Base-by-base conservation (phyloP, 176 grass and related monocot genomes). In the Hyparrhenia diplandra region DNA sequence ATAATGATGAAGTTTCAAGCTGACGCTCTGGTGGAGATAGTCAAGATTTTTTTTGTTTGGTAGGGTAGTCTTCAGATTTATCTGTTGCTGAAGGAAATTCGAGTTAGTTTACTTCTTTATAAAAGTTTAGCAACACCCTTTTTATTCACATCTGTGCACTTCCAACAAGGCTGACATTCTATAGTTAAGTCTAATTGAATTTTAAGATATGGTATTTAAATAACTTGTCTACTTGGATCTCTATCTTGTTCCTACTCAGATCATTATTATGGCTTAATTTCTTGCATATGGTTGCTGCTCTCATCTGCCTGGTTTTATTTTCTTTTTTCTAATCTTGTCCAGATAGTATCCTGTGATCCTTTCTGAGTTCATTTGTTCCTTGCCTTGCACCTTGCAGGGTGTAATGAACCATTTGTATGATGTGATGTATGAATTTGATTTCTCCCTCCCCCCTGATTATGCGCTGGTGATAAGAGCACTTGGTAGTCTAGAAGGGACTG, bases 391-490 rank as follows among this genome's bases (percentile, higher is more conserved):
- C n/a, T n/a, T 65, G 51, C 67, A 98, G 95, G 95, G 95, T 2
- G 84, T 98, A 87, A 93, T 98, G 90, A 87, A 25, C 71, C 89
- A 94, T 61, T 80, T 98, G 29, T 98, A 98, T 75, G 92, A 94
- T 81, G 32, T 93, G 25, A 98, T 98, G 95, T 98, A 98, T 81
- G 95, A 98, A 51, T 98, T 98, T 75, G 93, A 88, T 87, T 94
- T 98, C 84, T 92, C 92, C 57, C 81, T 98, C 61, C 95, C 95
- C 49, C 95, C 95, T 59, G 95, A 98, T 85, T 98, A 98, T 81
- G 95, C 92, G 5, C 79, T 98, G 59, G 95, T 98, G 63, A 94
- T 98, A 87, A 91, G 95, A 86, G 92, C 95, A 13, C 79, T 98
- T 36, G 95, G 95, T 77, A 94, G 92, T 41, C 87, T 98, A 77